Conservation (phyloP, 2,329 filamentous ascomycete genomes). For the Cytospora leucostoma region DNA sequence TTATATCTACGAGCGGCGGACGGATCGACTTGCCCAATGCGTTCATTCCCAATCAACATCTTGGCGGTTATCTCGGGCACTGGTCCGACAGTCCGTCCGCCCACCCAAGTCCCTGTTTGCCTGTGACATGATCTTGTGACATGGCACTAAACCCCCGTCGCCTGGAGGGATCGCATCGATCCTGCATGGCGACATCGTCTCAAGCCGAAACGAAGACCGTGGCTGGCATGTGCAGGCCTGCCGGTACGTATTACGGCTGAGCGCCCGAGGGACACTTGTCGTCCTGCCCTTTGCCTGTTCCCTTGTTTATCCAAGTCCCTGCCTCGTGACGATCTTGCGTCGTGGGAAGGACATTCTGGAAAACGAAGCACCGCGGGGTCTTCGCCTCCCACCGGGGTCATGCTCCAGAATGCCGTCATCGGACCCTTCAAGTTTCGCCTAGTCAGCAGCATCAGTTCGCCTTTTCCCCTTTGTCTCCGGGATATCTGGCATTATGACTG, state of each 20-base stretch:
- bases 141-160: background rate
- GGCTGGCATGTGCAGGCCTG: background rate
- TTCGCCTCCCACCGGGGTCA: background rate
- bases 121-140: background rate
- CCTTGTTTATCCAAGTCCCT: background rate
- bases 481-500: background rate
- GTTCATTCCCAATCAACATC: background rate
- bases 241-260: background rate
- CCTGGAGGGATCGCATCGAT: background rate
- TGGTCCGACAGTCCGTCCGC: background rate
- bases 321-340: background rate
- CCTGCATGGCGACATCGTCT: background rate
- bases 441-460: background rate
- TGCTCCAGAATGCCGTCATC: slow-evolving; percentile 4
- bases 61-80: slow-evolving; percentile 1
- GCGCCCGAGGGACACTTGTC: background rate
- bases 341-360: slow-evolving; percentile 1
- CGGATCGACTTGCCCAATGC: slow-evolving; percentile 19
- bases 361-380: background rate
- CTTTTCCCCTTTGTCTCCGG: background rate
- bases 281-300: background rate
- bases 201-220: background rate
- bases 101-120: background rate
- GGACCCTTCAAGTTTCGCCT: slow-evolving; percentile 1
- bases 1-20: slow-evolving; percentile 20